A percentile compares a stretch with the other conserved stretches of the same genome.
Evolutionary conservation across 371 early-diverging fungal species (phyloP).

Genomic region (Lichtheimia ramosa): DNA sequence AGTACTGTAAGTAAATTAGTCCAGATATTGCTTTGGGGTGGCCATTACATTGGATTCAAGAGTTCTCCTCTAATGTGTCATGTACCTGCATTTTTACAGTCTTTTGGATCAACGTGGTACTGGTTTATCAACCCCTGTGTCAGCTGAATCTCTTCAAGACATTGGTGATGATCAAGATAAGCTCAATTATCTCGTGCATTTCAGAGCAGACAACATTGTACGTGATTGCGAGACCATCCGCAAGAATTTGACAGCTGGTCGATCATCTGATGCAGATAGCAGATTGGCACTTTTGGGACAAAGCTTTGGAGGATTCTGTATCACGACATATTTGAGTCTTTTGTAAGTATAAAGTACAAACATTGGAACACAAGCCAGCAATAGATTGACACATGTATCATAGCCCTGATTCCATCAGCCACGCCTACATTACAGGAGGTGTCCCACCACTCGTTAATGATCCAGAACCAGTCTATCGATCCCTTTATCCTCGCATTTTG

Average conservation of each 20-base stretch:
- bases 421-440: constrained; percentile 73
- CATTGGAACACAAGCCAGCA: background rate
- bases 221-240: constrained; percentile 72
- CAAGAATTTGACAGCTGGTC: constrained; percentile 43
- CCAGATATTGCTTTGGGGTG: no score
- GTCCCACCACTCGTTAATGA: constrained; percentile 67
- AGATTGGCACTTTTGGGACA: constrained; percentile 61
- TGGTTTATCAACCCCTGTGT: constrained; percentile 65
- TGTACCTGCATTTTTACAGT: constrained; percentile 1
- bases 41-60: background rate
- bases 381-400: background rate
- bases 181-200: constrained; percentile 58
- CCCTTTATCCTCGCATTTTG: constrained; percentile 61
- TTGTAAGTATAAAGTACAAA: constrained; percentile 44
- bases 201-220: constrained; percentile 76
- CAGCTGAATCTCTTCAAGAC: constrained; percentile 49
- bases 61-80: constrained; percentile 1
- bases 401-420: constrained; percentile 65
- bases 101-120: constrained; percentile 77
- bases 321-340: constrained; percentile 69
- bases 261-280: constrained; percentile 21
- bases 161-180: constrained; percentile 54
- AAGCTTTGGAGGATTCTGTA: constrained; percentile 77
- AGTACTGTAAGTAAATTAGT: constrained; percentile 36
- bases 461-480: constrained; percentile 66